Conservation (phyloP, 768 basidiomycete species). For the Leccinum disarticulatum region DNA sequence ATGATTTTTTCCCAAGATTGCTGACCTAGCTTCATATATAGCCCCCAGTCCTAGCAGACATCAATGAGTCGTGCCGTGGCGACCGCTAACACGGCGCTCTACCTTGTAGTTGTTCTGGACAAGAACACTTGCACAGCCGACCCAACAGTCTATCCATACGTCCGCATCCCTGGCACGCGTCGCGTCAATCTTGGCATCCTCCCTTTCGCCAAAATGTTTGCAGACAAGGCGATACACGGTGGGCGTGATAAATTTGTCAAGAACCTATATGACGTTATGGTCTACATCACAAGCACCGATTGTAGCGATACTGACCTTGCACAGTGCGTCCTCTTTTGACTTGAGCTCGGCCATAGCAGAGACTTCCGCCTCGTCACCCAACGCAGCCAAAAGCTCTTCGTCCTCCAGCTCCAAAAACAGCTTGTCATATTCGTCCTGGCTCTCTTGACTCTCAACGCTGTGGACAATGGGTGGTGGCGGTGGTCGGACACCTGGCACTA, state of each 20-base stretch:
- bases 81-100: conserved; percentile 3
- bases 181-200: conserved; percentile 18
- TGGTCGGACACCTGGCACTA: conserved; percentile 41
- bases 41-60: conserved; percentile 55
- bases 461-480: conserved; percentile 34
- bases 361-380: conserved; percentile 39
- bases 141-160: conserved; percentile 70
- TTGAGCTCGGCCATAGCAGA: conserved; percentile 32
- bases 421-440: conserved; percentile 72
- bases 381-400: conserved; percentile 54
- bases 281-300: neutral
- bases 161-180: conserved; percentile 42
- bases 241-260: conserved; percentile 49
- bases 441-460: conserved; percentile 56
- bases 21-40: conserved; percentile 51
- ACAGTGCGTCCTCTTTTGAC: conserved; percentile 48
- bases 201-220: conserved; percentile 42
- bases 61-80: neutral
- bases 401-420: conserved; percentile 62
- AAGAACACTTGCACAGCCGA: conserved; percentile 63
- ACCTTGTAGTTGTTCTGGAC: conserved; percentile 53
- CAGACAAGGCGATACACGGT: conserved; percentile 56
- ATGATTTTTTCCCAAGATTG: conserved; percentile 58
- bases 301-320: conserved; percentile 40
- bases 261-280: conserved; percentile 37